Evolutionary conservation across 1,284 basidiomycete genomes (phyloP).

Genomic region (Irpex rosettiformis): DNA sequence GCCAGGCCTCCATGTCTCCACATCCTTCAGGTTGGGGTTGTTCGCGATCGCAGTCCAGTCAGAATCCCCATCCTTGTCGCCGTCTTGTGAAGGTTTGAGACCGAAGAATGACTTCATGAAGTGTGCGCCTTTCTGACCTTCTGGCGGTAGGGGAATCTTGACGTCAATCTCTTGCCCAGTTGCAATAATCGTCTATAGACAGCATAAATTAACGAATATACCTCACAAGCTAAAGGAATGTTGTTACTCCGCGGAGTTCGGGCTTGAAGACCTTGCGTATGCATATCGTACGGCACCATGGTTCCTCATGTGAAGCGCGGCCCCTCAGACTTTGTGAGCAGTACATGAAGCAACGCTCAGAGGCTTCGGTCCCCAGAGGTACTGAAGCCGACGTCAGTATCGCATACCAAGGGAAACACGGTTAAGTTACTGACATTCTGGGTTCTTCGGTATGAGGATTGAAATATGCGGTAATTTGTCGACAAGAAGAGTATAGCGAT

Average conservation of each 20-base stretch:
- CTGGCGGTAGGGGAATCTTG: slow-evolving; percentile 16
- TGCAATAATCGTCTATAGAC: slow-evolving; percentile 2
- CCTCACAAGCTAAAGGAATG: slow-evolving; percentile 40
- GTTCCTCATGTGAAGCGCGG: slow-evolving; percentile 50
- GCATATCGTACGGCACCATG: slow-evolving; percentile 65
- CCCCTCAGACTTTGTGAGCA: slow-evolving; percentile 64
- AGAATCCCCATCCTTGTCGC: neutral
- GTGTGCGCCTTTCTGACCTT: slow-evolving; percentile 14
- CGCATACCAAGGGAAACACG: no score
- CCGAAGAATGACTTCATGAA: slow-evolving; percentile 4
- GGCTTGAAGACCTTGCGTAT: slow-evolving; percentile 70
- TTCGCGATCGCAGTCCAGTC: slow-evolving; percentile 4
- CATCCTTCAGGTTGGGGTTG: slow-evolving; percentile 25
- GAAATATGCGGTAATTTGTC: neutral
- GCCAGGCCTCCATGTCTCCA: slow-evolving; percentile 65
- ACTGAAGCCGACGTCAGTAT: neutral
- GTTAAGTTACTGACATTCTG: neutral
- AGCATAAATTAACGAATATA: slow-evolving; percentile 12
- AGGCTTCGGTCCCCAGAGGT: slow-evolving; percentile 33
- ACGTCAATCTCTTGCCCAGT: slow-evolving; percentile 4
- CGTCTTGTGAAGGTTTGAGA: neutral
- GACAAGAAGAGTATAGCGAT: neutral
- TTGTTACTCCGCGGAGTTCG: slow-evolving; percentile 44
- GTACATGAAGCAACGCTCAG: slow-evolving; percentile 74
- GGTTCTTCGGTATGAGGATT: neutral